Base-by-base conservation (phyloP, 2,329 filamentous ascomycete genomes). In the Colletotrichum noveboracense region DNA sequence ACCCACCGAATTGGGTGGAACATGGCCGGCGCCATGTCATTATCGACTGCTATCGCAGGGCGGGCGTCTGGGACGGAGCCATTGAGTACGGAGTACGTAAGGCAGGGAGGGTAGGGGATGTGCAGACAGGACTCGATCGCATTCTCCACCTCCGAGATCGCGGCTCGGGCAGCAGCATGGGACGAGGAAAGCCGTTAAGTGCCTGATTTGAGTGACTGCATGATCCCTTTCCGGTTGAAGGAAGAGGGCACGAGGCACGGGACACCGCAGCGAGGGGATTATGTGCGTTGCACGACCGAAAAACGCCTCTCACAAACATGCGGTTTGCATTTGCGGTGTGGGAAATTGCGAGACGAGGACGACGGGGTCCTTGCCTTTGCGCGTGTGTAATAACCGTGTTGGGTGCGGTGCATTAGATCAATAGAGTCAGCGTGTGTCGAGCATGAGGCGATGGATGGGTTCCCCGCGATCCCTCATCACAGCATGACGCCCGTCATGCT, bases 51-150 rank as follows among this genome's bases (percentile, higher is more conserved):
- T 67, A 70, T 68, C 65, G 52, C 64, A 67, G 30, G 48, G 72
- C 24, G 62, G 72, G 30, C 32, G 14, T 58, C 43, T 65, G 58
- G 24, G 56, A 38, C 43, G 14, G 16, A 30, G 18, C 52, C 30
- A 18, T 26, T 24, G 55, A 60, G 13, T 60, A 60, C 66, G 66
- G 60, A 69, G 38, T 60, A 60, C 66, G 66, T 69, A 69, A 52
- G 48, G 48, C 48, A 61, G 28, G 16, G 21, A 30, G 16, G 28
- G 36, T 48, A 74, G 48, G 65, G 58, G 38, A 61, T 38, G 70
- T 76, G 70, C 66, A 74, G 58, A 21, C 48, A 60, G 64, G 58
- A 74, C 74, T 76, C 71, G 74, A 75, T 71, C 66, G 58, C 74
- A 60, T 66, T 70, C 74, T 48, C 74, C 66, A 75, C 71, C 52